These are phyloP conservation scores for Neospermospora avenae DNA, from an alignment of 2,329 filamentous ascomycete species.

Conservation along the genomic window DNA sequence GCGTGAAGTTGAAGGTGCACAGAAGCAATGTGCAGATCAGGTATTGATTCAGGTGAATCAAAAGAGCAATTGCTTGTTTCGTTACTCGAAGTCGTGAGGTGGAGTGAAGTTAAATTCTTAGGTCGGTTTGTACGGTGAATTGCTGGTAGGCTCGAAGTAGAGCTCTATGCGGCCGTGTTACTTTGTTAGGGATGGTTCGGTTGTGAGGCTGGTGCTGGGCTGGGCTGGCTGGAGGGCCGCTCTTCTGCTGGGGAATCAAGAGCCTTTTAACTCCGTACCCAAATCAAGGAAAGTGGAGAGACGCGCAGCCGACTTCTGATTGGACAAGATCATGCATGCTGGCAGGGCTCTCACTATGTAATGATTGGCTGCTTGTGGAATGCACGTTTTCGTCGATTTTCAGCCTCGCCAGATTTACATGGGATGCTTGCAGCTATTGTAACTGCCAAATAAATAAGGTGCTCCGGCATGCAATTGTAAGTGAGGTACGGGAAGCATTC, in stretches of 20 bases:
- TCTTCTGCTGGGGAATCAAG: slow-evolving; percentile 6
- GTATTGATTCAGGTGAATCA: neutral
- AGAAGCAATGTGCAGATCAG: neutral
- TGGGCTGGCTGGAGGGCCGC: neutral
- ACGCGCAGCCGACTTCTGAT: neutral
- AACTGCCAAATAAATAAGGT: neutral
- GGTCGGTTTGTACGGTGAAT: neutral
- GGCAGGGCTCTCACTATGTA: neutral
- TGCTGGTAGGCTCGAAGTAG: neutral
- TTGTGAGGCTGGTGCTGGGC: neutral
- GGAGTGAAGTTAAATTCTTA: neutral
- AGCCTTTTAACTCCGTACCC: slow-evolving; percentile 6
- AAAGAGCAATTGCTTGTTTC: neutral
- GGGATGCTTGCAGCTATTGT: neutral
- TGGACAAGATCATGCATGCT: neutral
- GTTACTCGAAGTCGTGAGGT: neutral
- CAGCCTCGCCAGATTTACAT: neutral
- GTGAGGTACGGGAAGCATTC: no score
- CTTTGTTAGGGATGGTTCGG: neutral
- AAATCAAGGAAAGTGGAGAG: slow-evolving; percentile 12
- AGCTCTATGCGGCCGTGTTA: neutral
- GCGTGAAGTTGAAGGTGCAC: neutral
- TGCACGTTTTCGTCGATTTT: slow-evolving; percentile 11
- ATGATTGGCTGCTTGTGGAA: slow-evolving; percentile 9
- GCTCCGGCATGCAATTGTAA: neutral